Conservation (phyloP, 2,329 filamentous ascomycete species). For the Aspergillus sp. region DNA sequence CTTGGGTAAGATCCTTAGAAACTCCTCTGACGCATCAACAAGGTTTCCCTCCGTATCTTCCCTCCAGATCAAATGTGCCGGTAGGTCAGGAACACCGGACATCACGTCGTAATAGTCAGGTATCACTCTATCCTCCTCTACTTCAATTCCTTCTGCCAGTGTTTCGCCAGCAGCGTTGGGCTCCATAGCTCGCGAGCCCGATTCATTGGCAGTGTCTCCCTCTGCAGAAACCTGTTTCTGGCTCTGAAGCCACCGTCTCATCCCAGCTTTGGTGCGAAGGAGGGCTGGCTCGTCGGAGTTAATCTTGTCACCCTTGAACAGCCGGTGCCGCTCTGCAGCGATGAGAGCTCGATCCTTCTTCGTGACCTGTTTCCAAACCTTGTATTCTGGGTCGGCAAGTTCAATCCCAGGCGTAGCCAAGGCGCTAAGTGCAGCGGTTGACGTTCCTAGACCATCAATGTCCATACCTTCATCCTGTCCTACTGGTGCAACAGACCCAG, state of each 20-base stretch:
- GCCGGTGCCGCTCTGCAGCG: slow-evolving; percentile 80
- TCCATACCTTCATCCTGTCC: slow-evolving; percentile 88
- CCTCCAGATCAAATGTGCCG: slow-evolving; percentile 78
- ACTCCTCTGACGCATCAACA: slow-evolving; percentile 85
- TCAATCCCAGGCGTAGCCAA: slow-evolving; percentile 75
- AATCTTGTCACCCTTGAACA: slow-evolving; percentile 84
- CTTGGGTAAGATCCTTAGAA: slow-evolving; percentile 73
- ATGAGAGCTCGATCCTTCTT: slow-evolving; percentile 91
- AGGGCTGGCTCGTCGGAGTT: slow-evolving; percentile 88
- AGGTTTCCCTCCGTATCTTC: slow-evolving; percentile 89
- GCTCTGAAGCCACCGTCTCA: slow-evolving; percentile 84
- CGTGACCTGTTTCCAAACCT: slow-evolving; percentile 98
- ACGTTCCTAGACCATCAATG: slow-evolving; percentile 72
- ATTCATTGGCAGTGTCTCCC: slow-evolving; percentile 51
- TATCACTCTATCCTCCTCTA: slow-evolving; percentile 79
- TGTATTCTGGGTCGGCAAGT: slow-evolving; percentile 88
- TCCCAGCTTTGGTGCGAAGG: slow-evolving; percentile 80
- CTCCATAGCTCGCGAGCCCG: slow-evolving; percentile 52
- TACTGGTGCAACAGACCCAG: slow-evolving; percentile 59
- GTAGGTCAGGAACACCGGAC: slow-evolving; percentile 82
- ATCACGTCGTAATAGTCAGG: slow-evolving; percentile 95
- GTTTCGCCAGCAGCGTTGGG: slow-evolving; percentile 68
- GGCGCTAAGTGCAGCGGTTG: slow-evolving; percentile 69
- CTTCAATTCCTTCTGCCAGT: slow-evolving; percentile 92
- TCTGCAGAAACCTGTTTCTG: slow-evolving; percentile 70